Percentiles rank a stretch among this genome's conserved stretches.
These are phyloP conservation scores for Schizophyllum amplum DNA, from an alignment of 1,284 basidiomycete genomes.

Conservation along the genomic window DNA sequence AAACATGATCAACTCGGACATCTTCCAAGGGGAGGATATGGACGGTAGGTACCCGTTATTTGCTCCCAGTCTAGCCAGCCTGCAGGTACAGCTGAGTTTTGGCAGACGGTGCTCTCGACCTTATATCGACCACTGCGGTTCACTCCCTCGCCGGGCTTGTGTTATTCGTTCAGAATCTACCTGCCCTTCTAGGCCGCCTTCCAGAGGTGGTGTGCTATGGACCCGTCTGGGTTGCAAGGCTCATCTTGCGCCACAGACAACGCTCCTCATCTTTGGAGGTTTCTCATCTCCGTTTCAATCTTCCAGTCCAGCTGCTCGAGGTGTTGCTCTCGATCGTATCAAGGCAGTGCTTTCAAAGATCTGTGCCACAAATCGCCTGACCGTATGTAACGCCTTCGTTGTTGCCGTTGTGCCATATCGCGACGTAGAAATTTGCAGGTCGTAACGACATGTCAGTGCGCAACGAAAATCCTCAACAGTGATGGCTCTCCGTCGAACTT, in stretches of 20 bases:
- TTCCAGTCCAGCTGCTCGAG: slow-evolving; percentile 25
- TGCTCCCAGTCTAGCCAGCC: slow-evolving; percentile 28
- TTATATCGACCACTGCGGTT: not conserved
- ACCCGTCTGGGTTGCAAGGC: not conserved
- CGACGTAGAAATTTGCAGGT: slow-evolving; percentile 30
- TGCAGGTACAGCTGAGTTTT: not conserved
- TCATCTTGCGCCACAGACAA: slow-evolving; percentile 3
- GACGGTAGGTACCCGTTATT: slow-evolving; percentile 18
- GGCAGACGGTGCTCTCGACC: not conserved
- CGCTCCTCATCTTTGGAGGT: slow-evolving; percentile 56
- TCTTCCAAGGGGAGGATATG: slow-evolving; percentile 16
- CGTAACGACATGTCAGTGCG: slow-evolving; percentile 58
- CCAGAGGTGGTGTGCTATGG: not conserved
- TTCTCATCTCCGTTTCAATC: slow-evolving; percentile 60
- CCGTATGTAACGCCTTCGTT: slow-evolving; percentile 28
- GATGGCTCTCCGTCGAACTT: slow-evolving; percentile 58
- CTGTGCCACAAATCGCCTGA: slow-evolving; percentile 39
- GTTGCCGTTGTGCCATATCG: slow-evolving; percentile 1
- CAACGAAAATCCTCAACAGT: slow-evolving; percentile 53
- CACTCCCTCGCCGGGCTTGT: slow-evolving; percentile 45
- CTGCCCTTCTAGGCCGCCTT: slow-evolving; percentile 28
- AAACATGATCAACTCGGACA: slow-evolving; percentile 48
- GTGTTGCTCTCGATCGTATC: slow-evolving; percentile 38
- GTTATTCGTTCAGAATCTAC: slow-evolving; percentile 48
- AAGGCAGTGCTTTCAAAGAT: slow-evolving; percentile 44